Evolutionary conservation across 164 flowering plant species (phyloP), one percentile per base, ranked within the genome.

Genomic region (Piper longum): DNA sequence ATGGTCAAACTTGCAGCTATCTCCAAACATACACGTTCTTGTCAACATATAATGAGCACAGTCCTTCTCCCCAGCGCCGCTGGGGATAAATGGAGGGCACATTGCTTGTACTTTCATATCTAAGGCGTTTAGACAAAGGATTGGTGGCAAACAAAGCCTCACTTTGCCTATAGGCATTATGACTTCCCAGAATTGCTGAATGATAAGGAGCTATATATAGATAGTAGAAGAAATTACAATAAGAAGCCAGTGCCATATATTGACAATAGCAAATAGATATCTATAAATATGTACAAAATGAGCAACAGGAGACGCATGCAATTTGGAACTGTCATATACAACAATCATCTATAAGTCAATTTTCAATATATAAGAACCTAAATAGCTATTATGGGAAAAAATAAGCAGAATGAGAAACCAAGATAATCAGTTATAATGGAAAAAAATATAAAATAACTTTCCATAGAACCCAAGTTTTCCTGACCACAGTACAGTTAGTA

Each of bases 11-110:
- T 82, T 95, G 99, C 99, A 95, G 86, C 67, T 77, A 74, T 89
- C 95, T 79, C 96, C 97, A 82, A 82, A 95, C 75, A 78, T 91
- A 87, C 99, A 95, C 78, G 93, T 88, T 84, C 99, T 83, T 66
- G 97, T 95, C 71, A 76, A 92, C 99, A 95, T 95, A 89, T 95
- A 95, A 79, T 87, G 86, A 70, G 96, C 81, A 85, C 99, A 95
- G 69, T 91, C 96, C 80, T 82, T 86, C 80, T 88, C 96, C 74
- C 99, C 99, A 55, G 97, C n/a, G 97, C 72, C 99, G 85, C 78
- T 91, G 97, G 66, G 99, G 97, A 82, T 89, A 95, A 55, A 85
- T 64, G 72, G 36, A 26, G 36, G 90, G 86, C 74, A 91, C 81
- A 84, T 72, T 70, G 85, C 83, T 80, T 73, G 93, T 66, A 82